Conservation (phyloP, 2,329 filamentous ascomycete genomes). For the Polychaeton citri region DNA sequence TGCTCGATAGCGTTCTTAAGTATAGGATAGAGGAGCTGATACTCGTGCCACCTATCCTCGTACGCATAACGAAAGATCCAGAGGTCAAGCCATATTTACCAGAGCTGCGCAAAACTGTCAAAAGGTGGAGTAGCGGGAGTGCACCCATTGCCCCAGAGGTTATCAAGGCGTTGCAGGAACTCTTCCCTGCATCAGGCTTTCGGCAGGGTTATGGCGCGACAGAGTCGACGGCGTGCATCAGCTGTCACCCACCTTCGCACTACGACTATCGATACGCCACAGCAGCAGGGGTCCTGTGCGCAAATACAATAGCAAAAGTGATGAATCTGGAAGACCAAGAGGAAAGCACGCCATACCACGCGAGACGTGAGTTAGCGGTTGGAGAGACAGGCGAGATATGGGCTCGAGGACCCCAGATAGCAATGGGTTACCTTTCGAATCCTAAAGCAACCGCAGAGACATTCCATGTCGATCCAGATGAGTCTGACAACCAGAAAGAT, state of each 20-base stretch:
- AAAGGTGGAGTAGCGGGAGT: constrained; percentile 46
- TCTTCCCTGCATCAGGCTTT: constrained; percentile 47
- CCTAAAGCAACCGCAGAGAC: constrained; percentile 17
- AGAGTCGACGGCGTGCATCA: constrained; percentile 50
- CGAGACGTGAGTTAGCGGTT: constrained; percentile 29
- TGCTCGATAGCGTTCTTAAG: constrained; percentile 37
- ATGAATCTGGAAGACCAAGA: constrained; percentile 31
- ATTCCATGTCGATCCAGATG: constrained; percentile 10
- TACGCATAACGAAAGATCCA: constrained; percentile 44
- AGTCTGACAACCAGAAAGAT: constrained; percentile 17
- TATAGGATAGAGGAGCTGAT: constrained; percentile 43
- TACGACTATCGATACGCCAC: constrained; percentile 46
- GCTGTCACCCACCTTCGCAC: constrained; percentile 43
- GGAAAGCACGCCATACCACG: constrained; percentile 25
- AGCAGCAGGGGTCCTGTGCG: constrained; percentile 41
- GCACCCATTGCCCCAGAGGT: constrained; percentile 46
- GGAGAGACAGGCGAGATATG: constrained; percentile 34
- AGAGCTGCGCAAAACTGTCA: constrained; percentile 28
- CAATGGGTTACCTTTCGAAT: constrained; percentile 5
- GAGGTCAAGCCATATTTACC: constrained; percentile 42
- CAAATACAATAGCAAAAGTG: constrained; percentile 47
- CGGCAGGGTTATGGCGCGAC: constrained; percentile 60
- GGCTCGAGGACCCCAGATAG: constrained; percentile 4
- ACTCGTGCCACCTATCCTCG: constrained; percentile 47
- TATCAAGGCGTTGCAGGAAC: constrained; percentile 38